Conservation (phyloP, 1,284 basidiomycete species). For the Puccinia sorghi region DNA sequence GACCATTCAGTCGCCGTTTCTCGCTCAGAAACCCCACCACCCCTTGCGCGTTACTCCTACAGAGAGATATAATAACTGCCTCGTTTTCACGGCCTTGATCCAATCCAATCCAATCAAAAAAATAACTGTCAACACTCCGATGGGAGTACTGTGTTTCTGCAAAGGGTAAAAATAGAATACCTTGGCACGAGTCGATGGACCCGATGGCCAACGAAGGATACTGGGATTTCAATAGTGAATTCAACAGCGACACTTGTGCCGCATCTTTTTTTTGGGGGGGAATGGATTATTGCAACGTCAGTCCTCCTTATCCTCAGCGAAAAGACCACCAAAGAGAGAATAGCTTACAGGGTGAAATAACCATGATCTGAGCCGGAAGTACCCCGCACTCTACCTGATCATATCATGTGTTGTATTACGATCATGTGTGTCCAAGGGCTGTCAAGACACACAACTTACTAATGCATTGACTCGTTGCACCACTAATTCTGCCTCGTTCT, state of each 20-base stretch:
- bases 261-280: slow-evolving; percentile 64
- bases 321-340: slow-evolving; percentile 46
- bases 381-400: slow-evolving; percentile 71
- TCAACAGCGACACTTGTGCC: slow-evolving; percentile 80
- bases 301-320: not conserved
- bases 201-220: slow-evolving; percentile 70
- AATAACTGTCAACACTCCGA: not conserved
- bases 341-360: slow-evolving; percentile 77
- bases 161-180: not conserved
- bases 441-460: slow-evolving; percentile 61
- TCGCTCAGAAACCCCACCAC: slow-evolving; percentile 92
- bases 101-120: too few species aligned
- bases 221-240: slow-evolving; percentile 71
- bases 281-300: not conserved
- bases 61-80: slow-evolving; percentile 81
- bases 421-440: not conserved
- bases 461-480: slow-evolving; percentile 76
- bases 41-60: slow-evolving; percentile 76
- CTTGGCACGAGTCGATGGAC: slow-evolving; percentile 43
- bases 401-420: too few species aligned
- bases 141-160: not conserved
- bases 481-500: slow-evolving; percentile 86
- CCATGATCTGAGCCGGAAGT: slow-evolving; percentile 72
- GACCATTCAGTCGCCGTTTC: slow-evolving; percentile 81
- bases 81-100: slow-evolving; percentile 60